These are phyloP conservation scores for Colletotrichum lupini DNA, from an alignment of 2,329 filamentous ascomycete genomes.

Conservation along the genomic window DNA sequence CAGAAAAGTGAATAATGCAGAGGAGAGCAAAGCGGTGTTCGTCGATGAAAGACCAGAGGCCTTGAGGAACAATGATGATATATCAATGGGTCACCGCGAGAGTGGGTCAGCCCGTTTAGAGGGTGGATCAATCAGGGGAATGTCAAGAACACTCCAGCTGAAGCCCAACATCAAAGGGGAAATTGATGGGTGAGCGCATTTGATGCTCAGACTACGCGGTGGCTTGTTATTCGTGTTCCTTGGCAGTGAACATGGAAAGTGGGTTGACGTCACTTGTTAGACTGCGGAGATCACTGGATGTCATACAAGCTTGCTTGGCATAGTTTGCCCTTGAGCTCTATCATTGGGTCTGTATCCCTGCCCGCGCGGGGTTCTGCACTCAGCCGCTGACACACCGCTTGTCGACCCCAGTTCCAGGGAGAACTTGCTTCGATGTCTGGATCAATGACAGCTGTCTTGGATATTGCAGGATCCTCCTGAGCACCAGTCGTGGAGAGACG, in stretches of 20 bases:
- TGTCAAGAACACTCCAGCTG: background rate
- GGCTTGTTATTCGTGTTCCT: conserved; percentile 4
- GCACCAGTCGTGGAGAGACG: background rate
- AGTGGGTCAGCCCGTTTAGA: background rate
- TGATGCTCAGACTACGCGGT: conserved; percentile 9
- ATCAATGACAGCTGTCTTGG: conserved; percentile 4
- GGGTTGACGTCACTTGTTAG: conserved; percentile 12
- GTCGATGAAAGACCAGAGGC: background rate
- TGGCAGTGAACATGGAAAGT: conserved; percentile 3
- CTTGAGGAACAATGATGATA: background rate
- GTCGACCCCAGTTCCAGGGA: background rate
- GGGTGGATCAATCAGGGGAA: background rate
- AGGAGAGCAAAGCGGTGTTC: background rate
- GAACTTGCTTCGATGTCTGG: background rate
- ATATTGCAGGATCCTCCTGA: background rate
- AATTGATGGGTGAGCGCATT: background rate
- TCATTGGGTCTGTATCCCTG: conserved; percentile 7
- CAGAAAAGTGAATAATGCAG: background rate
- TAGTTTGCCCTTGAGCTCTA: background rate
- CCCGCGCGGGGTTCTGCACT: conserved; percentile 9
- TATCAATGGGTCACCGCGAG: background rate
- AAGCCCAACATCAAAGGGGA: background rate
- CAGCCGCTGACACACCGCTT: conserved; percentile 24
- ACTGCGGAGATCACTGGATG: background rate
- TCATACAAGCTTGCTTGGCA: conserved; percentile 5